phyloP scores from a whole-genome alignment of 2,329 filamentous ascomycete species.

The Elsinoe ampelina region DNA sequence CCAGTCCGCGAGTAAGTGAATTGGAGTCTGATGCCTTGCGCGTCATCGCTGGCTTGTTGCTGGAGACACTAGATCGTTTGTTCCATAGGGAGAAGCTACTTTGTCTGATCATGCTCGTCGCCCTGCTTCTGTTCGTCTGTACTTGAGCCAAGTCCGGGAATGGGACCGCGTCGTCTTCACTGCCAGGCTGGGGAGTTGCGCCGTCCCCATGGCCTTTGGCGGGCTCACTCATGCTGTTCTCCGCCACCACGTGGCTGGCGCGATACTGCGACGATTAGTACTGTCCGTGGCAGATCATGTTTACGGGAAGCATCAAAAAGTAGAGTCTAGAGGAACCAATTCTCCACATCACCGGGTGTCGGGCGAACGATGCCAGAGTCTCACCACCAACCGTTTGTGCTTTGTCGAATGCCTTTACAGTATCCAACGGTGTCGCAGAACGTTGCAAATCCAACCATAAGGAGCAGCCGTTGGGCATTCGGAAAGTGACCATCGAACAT shows the following conservation, averaged over 20 bases:
- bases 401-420: neutral
- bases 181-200: neutral
- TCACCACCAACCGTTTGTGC: conserved; percentile 1
- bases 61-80: conserved; percentile 5
- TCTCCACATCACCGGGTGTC: neutral
- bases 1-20: neutral
- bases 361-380: neutral
- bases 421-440: conserved; percentile 1
- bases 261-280: neutral
- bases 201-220: neutral
- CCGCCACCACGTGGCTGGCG: too few relatives aligned
- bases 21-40: neutral
- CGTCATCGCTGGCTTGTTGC: neutral
- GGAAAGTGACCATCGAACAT: neutral
- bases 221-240: neutral
- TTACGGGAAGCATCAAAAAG: neutral
- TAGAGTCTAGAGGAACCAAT: neutral
- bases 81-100: neutral
- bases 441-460: neutral
- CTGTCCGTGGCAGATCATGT: neutral
- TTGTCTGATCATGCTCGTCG: neutral
- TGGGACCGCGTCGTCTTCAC: neutral
- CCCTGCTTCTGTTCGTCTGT: neutral
- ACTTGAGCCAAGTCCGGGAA: neutral
- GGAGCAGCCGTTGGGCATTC: neutral